Percentiles rank a stretch among this genome's conserved stretches.
These are phyloP conservation scores for Nectriaceae sp. DNA, from an alignment of 2,329 filamentous ascomycete species.

Conservation along the genomic window DNA sequence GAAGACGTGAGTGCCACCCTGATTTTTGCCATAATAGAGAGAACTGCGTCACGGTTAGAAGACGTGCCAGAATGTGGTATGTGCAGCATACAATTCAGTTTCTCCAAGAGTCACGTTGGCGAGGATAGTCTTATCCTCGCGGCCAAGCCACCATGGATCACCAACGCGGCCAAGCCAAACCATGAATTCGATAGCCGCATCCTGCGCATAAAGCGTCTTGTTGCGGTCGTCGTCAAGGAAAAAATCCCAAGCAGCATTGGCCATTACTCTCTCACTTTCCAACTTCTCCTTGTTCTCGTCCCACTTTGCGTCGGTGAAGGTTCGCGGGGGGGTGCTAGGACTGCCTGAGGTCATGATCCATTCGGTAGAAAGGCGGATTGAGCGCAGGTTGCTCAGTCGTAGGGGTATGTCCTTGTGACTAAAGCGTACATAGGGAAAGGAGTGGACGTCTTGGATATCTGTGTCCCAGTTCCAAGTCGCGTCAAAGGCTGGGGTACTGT, in stretches of 20 bases:
- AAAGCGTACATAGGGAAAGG: constrained; percentile 28
- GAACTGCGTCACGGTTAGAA: constrained; percentile 12
- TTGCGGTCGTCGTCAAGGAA: constrained; percentile 26
- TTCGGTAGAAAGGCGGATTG: constrained; percentile 21
- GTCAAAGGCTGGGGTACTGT: constrained; percentile 23
- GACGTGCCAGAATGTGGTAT: not conserved
- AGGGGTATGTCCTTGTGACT: constrained; percentile 19
- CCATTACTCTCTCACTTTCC: constrained; percentile 6
- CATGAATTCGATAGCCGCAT: constrained; percentile 25
- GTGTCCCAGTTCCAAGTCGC: constrained; percentile 26
- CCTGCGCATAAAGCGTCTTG: constrained; percentile 22
- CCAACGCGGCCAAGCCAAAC: constrained; percentile 27
- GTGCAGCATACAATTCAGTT: constrained; percentile 21
- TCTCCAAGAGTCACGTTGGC: constrained; percentile 23
- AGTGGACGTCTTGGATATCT: constrained; percentile 26
- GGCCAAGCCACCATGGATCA: constrained; percentile 28
- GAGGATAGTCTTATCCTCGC: constrained; percentile 18
- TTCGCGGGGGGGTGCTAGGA: constrained; percentile 6
- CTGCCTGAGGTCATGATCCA: constrained; percentile 25
- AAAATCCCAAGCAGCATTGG: constrained; percentile 30
- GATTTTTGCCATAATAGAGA: constrained; percentile 24
- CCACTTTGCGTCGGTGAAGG: constrained; percentile 16
- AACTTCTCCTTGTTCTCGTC: constrained; percentile 17
- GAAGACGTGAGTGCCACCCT: constrained; percentile 26
- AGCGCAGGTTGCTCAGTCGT: constrained; percentile 18